Conservation (phyloP, 2,329 filamentous ascomycete genomes). For the Ophiostoma sp. region DNA sequence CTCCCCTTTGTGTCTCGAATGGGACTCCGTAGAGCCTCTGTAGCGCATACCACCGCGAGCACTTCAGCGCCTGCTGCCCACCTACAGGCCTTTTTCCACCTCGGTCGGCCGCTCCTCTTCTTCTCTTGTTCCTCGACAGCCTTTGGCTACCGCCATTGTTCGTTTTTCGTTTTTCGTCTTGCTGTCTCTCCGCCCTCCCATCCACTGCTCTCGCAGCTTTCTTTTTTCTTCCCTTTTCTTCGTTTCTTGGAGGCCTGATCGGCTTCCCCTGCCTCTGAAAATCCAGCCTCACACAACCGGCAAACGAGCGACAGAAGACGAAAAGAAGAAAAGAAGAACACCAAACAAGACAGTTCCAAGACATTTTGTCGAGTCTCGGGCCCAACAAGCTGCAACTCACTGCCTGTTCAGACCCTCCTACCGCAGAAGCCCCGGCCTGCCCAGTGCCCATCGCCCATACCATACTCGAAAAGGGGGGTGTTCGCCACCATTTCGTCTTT, state of each 20-base stretch:
- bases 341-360: constrained; percentile 1
- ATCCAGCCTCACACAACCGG: neutral
- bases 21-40: neutral
- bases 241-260: neutral
- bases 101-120: neutral
- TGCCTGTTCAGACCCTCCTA: constrained; percentile 53
- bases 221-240: neutral
- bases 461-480: constrained; percentile 15
- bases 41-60: no score
- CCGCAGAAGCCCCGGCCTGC: constrained; percentile 10
- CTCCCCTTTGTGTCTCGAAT: constrained; percentile 12
- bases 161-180: neutral
- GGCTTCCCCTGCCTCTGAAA: neutral
- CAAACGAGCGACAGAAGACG: neutral
- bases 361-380: constrained; percentile 1
- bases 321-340: neutral
- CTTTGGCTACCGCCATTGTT: neutral
- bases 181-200: neutral
- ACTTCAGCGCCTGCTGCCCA: neutral
- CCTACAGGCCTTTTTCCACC: constrained; percentile 5
- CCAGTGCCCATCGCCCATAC: neutral
- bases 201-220: neutral
- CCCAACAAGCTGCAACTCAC: constrained; percentile 46
- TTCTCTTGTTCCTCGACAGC: neutral
- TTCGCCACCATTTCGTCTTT: constrained; percentile 5